A percentile compares a stretch with the other conserved stretches of the same genome.
These are phyloP conservation scores for Talaromyces verruculosus DNA, from an alignment of 2,329 filamentous ascomycete genomes.

Conservation along the genomic window DNA sequence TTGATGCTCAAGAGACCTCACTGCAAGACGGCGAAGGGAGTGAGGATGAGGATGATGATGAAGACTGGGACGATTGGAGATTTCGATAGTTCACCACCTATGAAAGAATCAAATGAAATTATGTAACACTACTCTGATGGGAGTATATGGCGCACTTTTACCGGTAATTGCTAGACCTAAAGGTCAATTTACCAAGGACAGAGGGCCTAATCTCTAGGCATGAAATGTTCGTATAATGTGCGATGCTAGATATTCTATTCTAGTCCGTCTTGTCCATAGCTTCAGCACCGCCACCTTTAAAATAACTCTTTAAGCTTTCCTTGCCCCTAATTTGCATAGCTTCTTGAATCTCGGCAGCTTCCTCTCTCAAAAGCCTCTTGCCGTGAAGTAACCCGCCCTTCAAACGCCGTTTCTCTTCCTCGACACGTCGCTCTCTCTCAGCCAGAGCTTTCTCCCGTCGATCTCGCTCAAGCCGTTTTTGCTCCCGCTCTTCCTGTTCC, in stretches of 20 bases:
- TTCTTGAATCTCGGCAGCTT: conserved; percentile 46
- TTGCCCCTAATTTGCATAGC: conserved; percentile 44
- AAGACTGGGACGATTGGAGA: conserved; percentile 47
- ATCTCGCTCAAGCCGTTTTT: conserved; percentile 42
- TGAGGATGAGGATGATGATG: conserved; percentile 48
- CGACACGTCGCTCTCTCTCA: conserved; percentile 45
- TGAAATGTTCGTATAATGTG: background rate
- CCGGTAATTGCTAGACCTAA: too few species aligned
- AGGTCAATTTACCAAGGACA: background rate
- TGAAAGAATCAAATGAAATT: background rate
- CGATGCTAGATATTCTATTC: background rate
- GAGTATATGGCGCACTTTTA: background rate
- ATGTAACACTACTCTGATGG: background rate
- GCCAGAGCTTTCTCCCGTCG: conserved; percentile 47
- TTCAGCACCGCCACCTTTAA: conserved; percentile 29
- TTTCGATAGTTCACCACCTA: conserved; percentile 30
- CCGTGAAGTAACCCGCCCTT: conserved; percentile 42
- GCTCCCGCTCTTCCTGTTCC: conserved; percentile 39
- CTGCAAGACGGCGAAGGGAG: conserved; percentile 33
- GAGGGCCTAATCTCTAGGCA: background rate
- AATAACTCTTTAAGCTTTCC: conserved; percentile 43
- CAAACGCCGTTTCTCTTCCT: conserved; percentile 45
- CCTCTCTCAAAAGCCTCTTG: conserved; percentile 45
- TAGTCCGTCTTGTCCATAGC: conserved; percentile 13
- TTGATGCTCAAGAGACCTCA: conserved; percentile 10